Conservation (phyloP, 2,329 filamentous ascomycete genomes). For the Elsinoe perseae region DNA sequence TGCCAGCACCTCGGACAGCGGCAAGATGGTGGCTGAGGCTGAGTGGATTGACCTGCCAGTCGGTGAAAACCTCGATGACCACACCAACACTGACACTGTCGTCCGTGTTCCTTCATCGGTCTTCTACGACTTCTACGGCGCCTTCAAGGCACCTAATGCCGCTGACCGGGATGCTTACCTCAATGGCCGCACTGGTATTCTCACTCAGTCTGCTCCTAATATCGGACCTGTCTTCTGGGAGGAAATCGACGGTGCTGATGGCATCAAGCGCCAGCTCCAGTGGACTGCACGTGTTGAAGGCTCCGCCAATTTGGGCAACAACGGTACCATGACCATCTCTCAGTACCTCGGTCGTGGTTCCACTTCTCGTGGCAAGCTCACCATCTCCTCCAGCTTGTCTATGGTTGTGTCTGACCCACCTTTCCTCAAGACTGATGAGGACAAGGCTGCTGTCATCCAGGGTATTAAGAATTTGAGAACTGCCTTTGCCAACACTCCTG, state of each 20-base stretch:
- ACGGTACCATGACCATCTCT: constrained; percentile 35
- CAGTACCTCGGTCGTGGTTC: constrained; percentile 58
- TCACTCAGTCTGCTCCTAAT: constrained; percentile 58
- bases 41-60: constrained; percentile 47
- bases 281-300: constrained; percentile 59
- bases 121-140: constrained; percentile 60
- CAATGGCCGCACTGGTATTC: constrained; percentile 48
- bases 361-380: constrained; percentile 54
- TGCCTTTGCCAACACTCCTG: constrained; percentile 46
- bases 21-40: constrained; percentile 37
- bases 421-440: constrained; percentile 50
- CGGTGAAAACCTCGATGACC: constrained; percentile 44
- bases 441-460: constrained; percentile 56
- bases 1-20: constrained; percentile 35
- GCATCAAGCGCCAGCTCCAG: constrained; percentile 55
- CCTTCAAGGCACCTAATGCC: constrained; percentile 42
- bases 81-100: constrained; percentile 51
- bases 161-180: constrained; percentile 37
- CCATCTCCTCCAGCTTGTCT: constrained; percentile 50
- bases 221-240: constrained; percentile 58
- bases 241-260: constrained; percentile 49
- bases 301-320: constrained; percentile 38
- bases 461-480: constrained; percentile 55
- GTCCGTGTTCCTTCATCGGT: constrained; percentile 45
- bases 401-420: constrained; percentile 43